Evolutionary conservation across 768 basidiomycete genomes (phyloP), one percentile per base, ranked within the genome.

Genomic region (Kwoniella mangroviensis): DNA sequence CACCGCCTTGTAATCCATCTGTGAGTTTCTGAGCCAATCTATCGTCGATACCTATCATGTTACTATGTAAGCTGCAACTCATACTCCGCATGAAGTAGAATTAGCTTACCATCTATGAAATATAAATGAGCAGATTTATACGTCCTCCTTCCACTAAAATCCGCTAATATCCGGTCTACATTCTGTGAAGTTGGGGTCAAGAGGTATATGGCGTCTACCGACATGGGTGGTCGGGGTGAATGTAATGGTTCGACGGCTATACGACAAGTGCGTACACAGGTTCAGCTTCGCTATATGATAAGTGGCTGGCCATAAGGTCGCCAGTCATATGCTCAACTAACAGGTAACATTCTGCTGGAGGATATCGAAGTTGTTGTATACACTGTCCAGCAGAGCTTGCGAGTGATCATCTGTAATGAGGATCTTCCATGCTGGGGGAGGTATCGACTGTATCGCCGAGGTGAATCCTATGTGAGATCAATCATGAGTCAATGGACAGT

Each of bases 131-230:
- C 96, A 0, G 85, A 90, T 19, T 89, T 89, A 81, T 98, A 98
- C 69, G 87, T 87, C 74, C 90, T 89, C 74, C 86, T 86, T 15
- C 86, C 87, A 3, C 85, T 84, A 79, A 94, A 96, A 84, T 99
- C 97, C 42, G 86, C 88, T 75, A 98, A 90, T 78, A 99, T 87
- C 22, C 94, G 88, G 67, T 96, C 90, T 54, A 98, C 89, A 83
- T 98, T 98, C 85, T 94, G 92, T 1, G 89, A 89, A 4, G 97
- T 98, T 17, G 97, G 92, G 89, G 95, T 96, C 69, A 98, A 85
- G 71, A 99, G 84, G 82, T 99, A 98, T 77, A 98, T 86, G 42
- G 94, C 97, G 83, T 98, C 94, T 61, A 96, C 90, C 52, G 88
- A 88, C 82, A 96, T 92, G 0, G 92, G 90, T 43, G 92, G 90